Percentiles rank a stretch among this genome's conserved stretches.
Conservation (phyloP, 1,139 yeast species). For the Pichia sp. region DNA sequence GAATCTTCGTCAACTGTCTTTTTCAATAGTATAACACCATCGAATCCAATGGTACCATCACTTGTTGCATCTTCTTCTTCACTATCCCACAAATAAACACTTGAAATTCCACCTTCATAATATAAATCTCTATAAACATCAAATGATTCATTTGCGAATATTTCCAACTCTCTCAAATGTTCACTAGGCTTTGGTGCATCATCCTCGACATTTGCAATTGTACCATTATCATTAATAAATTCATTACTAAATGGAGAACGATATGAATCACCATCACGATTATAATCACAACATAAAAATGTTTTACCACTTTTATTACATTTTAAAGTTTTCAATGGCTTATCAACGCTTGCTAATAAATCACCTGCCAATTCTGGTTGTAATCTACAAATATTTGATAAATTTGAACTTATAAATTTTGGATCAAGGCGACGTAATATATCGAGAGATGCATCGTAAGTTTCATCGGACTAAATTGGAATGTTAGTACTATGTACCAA, state of each 20-base stretch:
- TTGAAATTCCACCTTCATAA: constrained; percentile 87
- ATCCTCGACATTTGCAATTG: constrained; percentile 49
- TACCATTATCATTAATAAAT: constrained; percentile 78
- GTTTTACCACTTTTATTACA: constrained; percentile 60
- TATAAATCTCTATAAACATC: constrained; percentile 89
- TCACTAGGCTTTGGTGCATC: constrained; percentile 70
- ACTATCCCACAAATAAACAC: constrained; percentile 90
- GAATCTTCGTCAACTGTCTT: constrained; percentile 43
- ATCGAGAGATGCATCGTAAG: constrained; percentile 80
- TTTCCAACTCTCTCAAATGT: constrained; percentile 64
- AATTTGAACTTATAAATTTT: constrained; percentile 52
- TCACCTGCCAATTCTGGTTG: constrained; percentile 87
- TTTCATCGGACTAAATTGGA: constrained; percentile 43
- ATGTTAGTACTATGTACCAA: constrained; percentile 12
- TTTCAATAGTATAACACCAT: constrained; percentile 86
- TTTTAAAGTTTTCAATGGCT: constrained; percentile 58
- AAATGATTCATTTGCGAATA: constrained; percentile 81
- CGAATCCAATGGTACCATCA: constrained; percentile 51
- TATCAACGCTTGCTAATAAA: constrained; percentile 77
- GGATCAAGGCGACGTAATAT: constrained; percentile 85
- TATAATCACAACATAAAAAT: constrained; percentile 85
- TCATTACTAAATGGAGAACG: constrained; percentile 89
- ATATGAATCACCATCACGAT: constrained; percentile 88
- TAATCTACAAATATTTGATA: constrained; percentile 62
- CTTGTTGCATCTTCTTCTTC: constrained; percentile 43